Percentiles rank a stretch among this genome's conserved stretches.
Conservation (phyloP, 2,329 filamentous ascomycete genomes). For the Botrytis squamosa region DNA sequence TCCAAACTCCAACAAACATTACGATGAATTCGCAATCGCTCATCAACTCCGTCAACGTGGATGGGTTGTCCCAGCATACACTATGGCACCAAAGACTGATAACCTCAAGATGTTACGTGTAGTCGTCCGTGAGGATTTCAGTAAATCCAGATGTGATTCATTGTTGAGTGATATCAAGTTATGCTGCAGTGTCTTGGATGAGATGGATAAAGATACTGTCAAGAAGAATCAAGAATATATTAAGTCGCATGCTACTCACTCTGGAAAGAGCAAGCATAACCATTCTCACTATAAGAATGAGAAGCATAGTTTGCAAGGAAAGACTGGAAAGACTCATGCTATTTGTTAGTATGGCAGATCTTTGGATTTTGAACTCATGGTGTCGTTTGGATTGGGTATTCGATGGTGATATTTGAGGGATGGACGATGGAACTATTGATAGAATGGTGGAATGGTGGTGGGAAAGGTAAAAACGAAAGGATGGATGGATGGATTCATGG, state of each 20-base stretch:
- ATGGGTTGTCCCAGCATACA: slow-evolving; percentile 95
- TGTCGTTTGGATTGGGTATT: not conserved
- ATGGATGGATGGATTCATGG: not conserved
- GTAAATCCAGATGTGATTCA: slow-evolving; percentile 74
- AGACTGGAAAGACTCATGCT: slow-evolving; percentile 86
- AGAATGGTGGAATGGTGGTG: not conserved
- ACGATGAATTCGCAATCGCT: slow-evolving; percentile 75
- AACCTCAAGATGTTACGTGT: slow-evolving; percentile 87
- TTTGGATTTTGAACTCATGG: not conserved
- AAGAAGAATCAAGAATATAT: slow-evolving; percentile 68
- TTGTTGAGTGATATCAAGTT: slow-evolving; percentile 78
- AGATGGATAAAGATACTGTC: slow-evolving; percentile 71
- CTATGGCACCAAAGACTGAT: slow-evolving; percentile 74
- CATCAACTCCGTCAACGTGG: slow-evolving; percentile 82
- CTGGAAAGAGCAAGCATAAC: slow-evolving; percentile 52
- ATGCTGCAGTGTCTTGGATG: slow-evolving; percentile 66
- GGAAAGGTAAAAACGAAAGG: not conserved
- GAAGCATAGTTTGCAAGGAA: slow-evolving; percentile 83
- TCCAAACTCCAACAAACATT: slow-evolving; percentile 54
- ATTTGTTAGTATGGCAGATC: slow-evolving; percentile 59
- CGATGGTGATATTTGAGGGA: not conserved
- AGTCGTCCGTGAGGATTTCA: slow-evolving; percentile 91
- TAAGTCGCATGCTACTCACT: slow-evolving; percentile 51
- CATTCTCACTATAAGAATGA: slow-evolving; percentile 62
- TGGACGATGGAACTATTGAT: not conserved